phyloP scores from a whole-genome alignment of 2,329 filamentous ascomycete species.

The Epichloe bromicola region DNA sequence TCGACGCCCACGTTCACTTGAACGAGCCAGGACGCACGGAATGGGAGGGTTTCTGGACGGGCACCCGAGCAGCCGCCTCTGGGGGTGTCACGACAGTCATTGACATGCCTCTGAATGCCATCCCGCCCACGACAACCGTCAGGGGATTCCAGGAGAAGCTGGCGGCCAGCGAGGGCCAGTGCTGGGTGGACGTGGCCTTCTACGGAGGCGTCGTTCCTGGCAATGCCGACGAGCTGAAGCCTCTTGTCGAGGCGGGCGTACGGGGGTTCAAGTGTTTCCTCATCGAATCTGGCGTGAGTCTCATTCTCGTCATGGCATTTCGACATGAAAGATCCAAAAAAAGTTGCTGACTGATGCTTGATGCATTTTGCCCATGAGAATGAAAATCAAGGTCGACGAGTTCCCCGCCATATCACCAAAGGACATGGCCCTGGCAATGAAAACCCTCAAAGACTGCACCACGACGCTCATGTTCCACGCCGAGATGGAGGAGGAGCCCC shows the following conservation, averaged over 20 bases:
- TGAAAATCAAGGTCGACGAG: conserved; percentile 61
- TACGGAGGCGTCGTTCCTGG: conserved; percentile 92
- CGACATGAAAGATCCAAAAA: neutral
- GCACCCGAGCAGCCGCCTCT: conserved; percentile 84
- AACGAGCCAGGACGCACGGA: conserved; percentile 95
- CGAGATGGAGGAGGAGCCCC: conserved; percentile 76
- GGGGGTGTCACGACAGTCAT: conserved; percentile 93
- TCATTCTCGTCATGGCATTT: neutral
- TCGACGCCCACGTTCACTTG: conserved; percentile 94
- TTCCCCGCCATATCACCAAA: conserved; percentile 78
- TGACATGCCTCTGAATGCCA: conserved; percentile 96
- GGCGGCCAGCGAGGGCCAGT: conserved; percentile 69
- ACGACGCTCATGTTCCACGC: conserved; percentile 99
- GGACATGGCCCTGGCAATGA: conserved; percentile 72
- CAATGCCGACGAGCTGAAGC: conserved; percentile 66
- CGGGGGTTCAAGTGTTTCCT: conserved; percentile 95
- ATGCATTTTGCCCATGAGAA: neutral
- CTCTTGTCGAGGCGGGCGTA: conserved; percentile 73
- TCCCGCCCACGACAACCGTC: conserved; percentile 89
- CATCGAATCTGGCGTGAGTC: conserved; percentile 81
- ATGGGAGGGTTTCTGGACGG: conserved; percentile 97
- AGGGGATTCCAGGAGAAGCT: conserved; percentile 74
- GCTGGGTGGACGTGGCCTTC: conserved; percentile 98
- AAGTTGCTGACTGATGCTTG: neutral
- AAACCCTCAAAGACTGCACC: conserved; percentile 61